Evolutionary conservation across 805 yeast genomes (phyloP).

Genomic region (Metschnikowia aberdeeniae): DNA sequence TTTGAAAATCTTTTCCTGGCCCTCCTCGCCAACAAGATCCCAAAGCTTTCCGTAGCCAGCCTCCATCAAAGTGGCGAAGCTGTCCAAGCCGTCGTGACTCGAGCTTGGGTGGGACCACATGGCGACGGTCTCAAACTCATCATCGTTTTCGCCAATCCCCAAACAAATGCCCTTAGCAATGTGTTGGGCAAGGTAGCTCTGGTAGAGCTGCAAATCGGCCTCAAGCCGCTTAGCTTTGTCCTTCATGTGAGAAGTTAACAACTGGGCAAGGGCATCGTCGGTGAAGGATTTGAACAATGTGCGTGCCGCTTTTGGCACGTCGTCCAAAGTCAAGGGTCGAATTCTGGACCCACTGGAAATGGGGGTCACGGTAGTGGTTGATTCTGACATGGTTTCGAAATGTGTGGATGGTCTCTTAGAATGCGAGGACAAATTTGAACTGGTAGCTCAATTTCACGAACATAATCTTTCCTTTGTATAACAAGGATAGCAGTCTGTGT

Average conservation of each 20-base stretch:
- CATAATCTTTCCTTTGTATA: constrained; percentile 16
- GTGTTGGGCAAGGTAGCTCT: constrained; percentile 49
- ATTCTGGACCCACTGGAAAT: constrained; percentile 4
- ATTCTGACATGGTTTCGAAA: not conserved
- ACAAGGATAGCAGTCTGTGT: constrained; percentile 4
- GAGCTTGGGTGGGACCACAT: constrained; percentile 50
- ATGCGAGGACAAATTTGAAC: constrained; percentile 18
- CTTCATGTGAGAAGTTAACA: constrained; percentile 14
- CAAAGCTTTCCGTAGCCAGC: constrained; percentile 52
- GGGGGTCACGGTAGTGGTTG: not conserved
- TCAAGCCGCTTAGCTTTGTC: constrained; percentile 6
- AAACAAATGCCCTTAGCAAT: constrained; percentile 47
- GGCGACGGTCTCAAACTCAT: constrained; percentile 49
- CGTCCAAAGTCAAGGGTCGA: constrained; percentile 13
- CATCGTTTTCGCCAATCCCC: constrained; percentile 44
- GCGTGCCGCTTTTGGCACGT: constrained; percentile 33
- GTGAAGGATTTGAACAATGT: constrained; percentile 35
- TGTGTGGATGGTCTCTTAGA: constrained; percentile 6
- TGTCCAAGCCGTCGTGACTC: constrained; percentile 38
- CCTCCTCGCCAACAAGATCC: constrained; percentile 44
- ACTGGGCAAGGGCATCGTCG: constrained; percentile 32
- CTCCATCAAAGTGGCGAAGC: constrained; percentile 44
- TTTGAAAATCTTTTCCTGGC: constrained; percentile 46
- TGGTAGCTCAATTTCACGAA: constrained; percentile 21
- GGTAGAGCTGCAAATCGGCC: constrained; percentile 33